phyloP scores from a whole-genome alignment of 257 asterid species.

The Datura wrightii region DNA sequence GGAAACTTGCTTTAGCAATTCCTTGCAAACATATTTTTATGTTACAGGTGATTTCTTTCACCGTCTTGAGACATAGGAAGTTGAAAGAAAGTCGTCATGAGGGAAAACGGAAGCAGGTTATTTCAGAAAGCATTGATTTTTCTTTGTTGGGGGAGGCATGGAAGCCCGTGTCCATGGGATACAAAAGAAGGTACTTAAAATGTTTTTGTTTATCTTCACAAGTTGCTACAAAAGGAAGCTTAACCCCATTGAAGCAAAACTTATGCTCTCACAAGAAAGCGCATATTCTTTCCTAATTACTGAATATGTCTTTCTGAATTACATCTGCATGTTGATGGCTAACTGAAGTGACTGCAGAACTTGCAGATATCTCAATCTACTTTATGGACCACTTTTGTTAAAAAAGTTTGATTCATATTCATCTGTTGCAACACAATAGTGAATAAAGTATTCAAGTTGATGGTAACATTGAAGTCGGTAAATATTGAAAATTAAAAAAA shows the following conservation, averaged over 20 bases:
- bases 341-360: conserved; percentile 10
- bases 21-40: background rate
- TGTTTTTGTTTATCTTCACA: conserved; percentile 19
- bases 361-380: background rate
- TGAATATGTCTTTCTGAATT: background rate
- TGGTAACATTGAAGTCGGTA: background rate
- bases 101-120: conserved; percentile 42
- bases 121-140: conserved; percentile 38
- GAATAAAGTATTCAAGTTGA: background rate
- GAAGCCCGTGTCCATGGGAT: conserved; percentile 93
- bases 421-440: background rate
- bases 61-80: conserved; percentile 73
- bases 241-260: background rate
- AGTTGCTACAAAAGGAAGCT: background rate
- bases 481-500: background rate
- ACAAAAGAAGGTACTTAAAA: conserved; percentile 72
- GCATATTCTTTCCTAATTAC: background rate
- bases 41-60: conserved; percentile 76
- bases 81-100: conserved; percentile 59
- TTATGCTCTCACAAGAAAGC: background rate
- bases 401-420: background rate
- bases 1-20: conserved; percentile 6
- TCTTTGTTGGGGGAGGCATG: conserved; percentile 80
- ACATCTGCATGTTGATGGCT: background rate
- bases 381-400: background rate